Evolutionary conservation across 352 stramenopile genomes (phyloP).

Genomic region (Globisporangium yorkense): DNA sequence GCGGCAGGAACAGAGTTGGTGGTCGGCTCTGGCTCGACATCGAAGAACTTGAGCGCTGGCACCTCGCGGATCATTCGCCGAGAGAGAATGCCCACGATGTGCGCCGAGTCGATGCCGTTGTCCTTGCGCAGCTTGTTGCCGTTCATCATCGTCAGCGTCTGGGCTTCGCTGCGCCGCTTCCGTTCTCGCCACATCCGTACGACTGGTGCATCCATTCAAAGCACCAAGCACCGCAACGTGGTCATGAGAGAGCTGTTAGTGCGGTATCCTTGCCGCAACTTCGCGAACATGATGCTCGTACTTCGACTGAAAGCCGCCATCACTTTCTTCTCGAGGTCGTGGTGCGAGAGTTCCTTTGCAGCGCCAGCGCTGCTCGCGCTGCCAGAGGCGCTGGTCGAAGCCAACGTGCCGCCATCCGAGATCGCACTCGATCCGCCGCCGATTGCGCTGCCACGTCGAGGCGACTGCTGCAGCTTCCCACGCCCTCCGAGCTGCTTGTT

Average conservation of each 20-base stretch:
- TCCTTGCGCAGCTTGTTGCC: constrained; percentile 49
- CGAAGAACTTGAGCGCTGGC: constrained; percentile 75
- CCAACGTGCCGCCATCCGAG: neutral
- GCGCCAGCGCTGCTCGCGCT: neutral
- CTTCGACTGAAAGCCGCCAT: constrained; percentile 52
- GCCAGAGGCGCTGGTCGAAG: neutral
- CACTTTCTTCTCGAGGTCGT: constrained; percentile 31
- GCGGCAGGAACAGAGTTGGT: neutral
- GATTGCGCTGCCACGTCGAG: constrained; percentile 15
- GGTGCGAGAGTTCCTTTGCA: constrained; percentile 7
- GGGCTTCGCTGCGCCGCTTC: constrained; percentile 37
- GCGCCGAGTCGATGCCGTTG: constrained; percentile 48
- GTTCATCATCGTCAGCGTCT: constrained; percentile 47
- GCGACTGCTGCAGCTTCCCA: constrained; percentile 8
- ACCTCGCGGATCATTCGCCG: constrained; percentile 67
- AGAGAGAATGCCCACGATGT: constrained; percentile 72
- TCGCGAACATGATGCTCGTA: constrained; percentile 14
- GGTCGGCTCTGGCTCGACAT: constrained; percentile 28
- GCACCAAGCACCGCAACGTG: neutral
- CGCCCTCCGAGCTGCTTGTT: constrained; percentile 17
- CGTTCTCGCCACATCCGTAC: constrained; percentile 58
- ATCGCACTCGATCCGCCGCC: neutral
- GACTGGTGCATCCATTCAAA: constrained; percentile 19
- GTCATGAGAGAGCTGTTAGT: neutral
- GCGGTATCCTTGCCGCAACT: no score